Conservation (phyloP, 352 stramenopile genomes). For the Globisporangium nagaii region DNA sequence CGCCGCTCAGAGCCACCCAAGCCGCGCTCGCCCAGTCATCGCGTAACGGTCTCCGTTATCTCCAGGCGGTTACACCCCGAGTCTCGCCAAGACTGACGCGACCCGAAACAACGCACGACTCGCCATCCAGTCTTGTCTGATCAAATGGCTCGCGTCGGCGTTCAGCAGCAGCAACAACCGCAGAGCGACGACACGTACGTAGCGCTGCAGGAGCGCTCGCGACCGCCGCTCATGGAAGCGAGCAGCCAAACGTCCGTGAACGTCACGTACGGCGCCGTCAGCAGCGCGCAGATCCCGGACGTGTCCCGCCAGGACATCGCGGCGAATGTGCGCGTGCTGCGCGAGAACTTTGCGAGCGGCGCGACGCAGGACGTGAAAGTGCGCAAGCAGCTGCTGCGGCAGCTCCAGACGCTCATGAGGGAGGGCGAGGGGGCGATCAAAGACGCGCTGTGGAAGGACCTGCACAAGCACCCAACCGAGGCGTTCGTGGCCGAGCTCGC, state of each 20-base stretch:
- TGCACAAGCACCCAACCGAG: constrained; percentile 76
- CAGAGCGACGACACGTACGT: not conserved
- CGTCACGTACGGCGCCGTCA: too few relatives aligned
- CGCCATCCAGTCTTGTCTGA: too few relatives aligned
- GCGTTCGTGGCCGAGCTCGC: constrained; percentile 43
- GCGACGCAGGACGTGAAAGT: constrained; percentile 34
- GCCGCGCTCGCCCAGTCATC: too few relatives aligned
- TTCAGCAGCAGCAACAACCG: not conserved
- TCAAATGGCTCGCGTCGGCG: not conserved
- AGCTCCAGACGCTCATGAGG: constrained; percentile 41
- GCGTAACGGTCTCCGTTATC: too few relatives aligned
- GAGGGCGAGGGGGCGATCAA: constrained; percentile 42
- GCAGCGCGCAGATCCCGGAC: constrained; percentile 22
- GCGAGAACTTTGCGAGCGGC: constrained; percentile 38
- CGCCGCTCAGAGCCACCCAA: too few relatives aligned
- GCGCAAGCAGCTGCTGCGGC: constrained; percentile 37
- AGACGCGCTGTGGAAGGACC: constrained; percentile 54
- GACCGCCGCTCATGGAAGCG: too few relatives aligned
- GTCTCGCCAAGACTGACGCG: too few relatives aligned
- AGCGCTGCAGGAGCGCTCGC: not conserved
- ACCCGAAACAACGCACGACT: too few relatives aligned
- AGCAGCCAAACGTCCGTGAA: constrained; percentile 33
- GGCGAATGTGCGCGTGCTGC: constrained; percentile 40
- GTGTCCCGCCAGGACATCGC: constrained; percentile 48
- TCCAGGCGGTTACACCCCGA: too few relatives aligned